phyloP scores from a whole-genome alignment of 2,329 filamentous ascomycete species.

The Rachicladosporium sp. region DNA sequence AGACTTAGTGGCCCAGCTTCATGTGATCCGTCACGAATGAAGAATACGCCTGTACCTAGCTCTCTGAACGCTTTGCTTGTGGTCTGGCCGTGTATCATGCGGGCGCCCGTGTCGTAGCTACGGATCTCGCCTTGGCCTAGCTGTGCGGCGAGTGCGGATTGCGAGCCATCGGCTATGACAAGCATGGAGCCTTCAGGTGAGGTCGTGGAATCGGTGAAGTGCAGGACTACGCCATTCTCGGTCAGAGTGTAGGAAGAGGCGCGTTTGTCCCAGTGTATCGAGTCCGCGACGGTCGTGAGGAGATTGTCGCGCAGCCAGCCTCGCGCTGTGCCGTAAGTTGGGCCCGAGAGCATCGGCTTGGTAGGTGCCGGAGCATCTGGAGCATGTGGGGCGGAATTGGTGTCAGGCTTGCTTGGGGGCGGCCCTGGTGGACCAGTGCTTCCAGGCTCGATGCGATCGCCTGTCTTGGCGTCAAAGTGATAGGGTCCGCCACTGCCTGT shows the following conservation, averaged over 20 bases:
- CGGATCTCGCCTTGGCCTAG: slow-evolving; percentile 46
- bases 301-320: slow-evolving; percentile 52
- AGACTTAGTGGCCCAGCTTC: slow-evolving; percentile 38
- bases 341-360: not conserved
- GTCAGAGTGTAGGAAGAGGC: slow-evolving; percentile 49
- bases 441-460: slow-evolving; percentile 21
- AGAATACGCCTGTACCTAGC: slow-evolving; percentile 52
- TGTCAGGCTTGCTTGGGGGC: slow-evolving; percentile 6
- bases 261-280: slow-evolving; percentile 43
- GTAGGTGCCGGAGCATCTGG: too few species aligned
- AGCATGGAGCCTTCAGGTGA: slow-evolving; percentile 48
- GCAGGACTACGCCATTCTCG: slow-evolving; percentile 39
- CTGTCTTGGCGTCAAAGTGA: slow-evolving; percentile 42
- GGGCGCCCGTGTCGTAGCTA: slow-evolving; percentile 50
- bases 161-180: slow-evolving; percentile 51
- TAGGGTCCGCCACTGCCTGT: slow-evolving; percentile 45
- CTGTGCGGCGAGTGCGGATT: slow-evolving; percentile 48
- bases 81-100: slow-evolving; percentile 55
- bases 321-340: slow-evolving; percentile 44
- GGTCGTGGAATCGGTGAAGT: slow-evolving; percentile 49
- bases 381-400: too few species aligned
- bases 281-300: slow-evolving; percentile 42
- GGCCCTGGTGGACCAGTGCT: slow-evolving; percentile 1
- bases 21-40: slow-evolving; percentile 38
- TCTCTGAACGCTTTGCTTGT: slow-evolving; percentile 48